Evolutionary conservation across 306 rosid genomes (phyloP).

Genomic region (Lotus japonicus): DNA sequence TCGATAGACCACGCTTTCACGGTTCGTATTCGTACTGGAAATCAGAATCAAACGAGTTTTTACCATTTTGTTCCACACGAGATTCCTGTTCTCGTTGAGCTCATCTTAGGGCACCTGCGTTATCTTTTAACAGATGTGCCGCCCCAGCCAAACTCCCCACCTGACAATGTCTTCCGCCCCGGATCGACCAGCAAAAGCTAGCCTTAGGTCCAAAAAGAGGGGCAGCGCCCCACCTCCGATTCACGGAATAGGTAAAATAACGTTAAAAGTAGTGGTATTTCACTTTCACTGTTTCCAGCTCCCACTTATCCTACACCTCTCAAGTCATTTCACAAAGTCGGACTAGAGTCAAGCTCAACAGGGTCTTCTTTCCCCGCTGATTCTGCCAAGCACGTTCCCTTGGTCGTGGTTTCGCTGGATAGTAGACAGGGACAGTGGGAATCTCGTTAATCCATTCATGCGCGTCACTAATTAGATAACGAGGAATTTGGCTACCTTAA

Average conservation of each 20-base stretch:
- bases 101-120: too few species aligned
- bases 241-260: slow-evolving; percentile 64
- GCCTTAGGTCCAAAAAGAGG: slow-evolving; percentile 28
- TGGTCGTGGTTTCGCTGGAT: slow-evolving; percentile 19
- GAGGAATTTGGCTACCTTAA: slow-evolving; percentile 70
- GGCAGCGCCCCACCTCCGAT: slow-evolving; percentile 43
- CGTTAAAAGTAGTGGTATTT: slow-evolving; percentile 66
- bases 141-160: too few species aligned
- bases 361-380: too few species aligned
- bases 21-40: too few species aligned
- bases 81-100: too few species aligned
- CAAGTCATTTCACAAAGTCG: slow-evolving; percentile 12
- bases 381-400: background rate
- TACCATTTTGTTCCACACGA: too few species aligned
- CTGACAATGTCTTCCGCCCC: too few species aligned
- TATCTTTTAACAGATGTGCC: too few species aligned
- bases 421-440: slow-evolving; percentile 26
- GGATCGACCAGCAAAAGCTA: background rate
- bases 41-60: too few species aligned
- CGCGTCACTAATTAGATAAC: slow-evolving; percentile 69
- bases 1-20: too few species aligned
- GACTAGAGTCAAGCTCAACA: too few species aligned
- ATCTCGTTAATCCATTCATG: slow-evolving; percentile 70
- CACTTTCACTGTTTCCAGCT: slow-evolving; percentile 30
- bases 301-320: slow-evolving; percentile 33